Base-by-base conservation (phyloP, 345 rosid species). In the Citrus hindsii region DNA sequence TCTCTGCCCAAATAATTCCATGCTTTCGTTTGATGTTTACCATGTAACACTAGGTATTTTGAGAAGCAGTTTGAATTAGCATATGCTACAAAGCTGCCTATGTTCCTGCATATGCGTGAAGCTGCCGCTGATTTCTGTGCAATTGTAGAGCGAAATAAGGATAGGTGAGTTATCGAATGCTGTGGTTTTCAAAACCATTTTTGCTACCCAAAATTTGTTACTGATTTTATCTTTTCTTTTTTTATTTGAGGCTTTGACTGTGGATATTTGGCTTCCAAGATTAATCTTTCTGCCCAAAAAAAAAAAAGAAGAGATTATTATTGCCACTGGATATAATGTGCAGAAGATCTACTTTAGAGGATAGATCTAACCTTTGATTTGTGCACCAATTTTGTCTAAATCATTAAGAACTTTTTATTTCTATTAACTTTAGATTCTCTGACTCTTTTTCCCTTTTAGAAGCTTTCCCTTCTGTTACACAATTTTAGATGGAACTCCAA, bases 21-120 rank as follows among this genome's bases (percentile, higher is more conserved):
- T 62, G 40, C 35, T 63, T 62, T 24, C n/a, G 38, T 64, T 24
- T 13, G 42, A 16, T 55, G 21, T 67, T 13, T 38, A 32, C 55
- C 77, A 68, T 65, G 63, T 74, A 59, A 70, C 69, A 48, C 55
- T 76, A 96, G 97, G 90, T 92, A 93, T 72, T 94, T 96, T 81
- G 97, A 90, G 92, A 96, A 96, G 93, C 98, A 96, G 83, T 96
- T 96, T 78, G 98, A 92, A 75, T 81, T 96, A 87, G 98, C 98
- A 71, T 69, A 86, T 86, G 92, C 92, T 40, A 92, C 97, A 79
- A 92, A 96, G 82, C 86, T 94, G 76, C 98, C 98, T 2, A 92
- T 96, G 98, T 96, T 96, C 83, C 86, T 96, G 66, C 98, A 96
- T 81, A 94, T 96, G 98, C 97, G 97, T 82, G 98, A 94, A 63